Evolutionary conservation across 768 basidiomycete genomes (phyloP).

Genomic region (Panaeolus papilionaceus): DNA sequence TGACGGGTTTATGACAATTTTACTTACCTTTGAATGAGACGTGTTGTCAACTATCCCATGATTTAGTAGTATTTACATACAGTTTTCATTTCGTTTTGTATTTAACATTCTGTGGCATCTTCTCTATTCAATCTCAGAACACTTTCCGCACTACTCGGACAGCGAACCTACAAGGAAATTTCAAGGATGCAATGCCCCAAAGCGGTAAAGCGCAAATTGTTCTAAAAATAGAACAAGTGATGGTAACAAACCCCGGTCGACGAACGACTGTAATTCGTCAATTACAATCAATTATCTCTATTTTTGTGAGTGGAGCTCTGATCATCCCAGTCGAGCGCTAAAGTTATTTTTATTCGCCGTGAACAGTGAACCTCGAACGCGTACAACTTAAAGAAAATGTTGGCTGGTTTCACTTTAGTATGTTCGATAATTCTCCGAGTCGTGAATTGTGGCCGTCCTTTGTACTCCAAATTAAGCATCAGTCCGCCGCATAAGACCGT

Average conservation of each 20-base stretch:
- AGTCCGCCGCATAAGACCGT: neutral
- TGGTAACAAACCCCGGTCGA: neutral
- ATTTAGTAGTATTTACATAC: neutral
- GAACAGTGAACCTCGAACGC: neutral
- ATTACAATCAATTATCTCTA: neutral
- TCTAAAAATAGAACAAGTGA: slow-evolving; percentile 5
- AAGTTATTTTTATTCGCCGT: neutral
- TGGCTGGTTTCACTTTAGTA: no score
- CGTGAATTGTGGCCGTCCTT: neutral
- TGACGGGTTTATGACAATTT: neutral
- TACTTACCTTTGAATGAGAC: neutral
- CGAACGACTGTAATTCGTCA: neutral
- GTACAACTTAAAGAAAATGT: no score
- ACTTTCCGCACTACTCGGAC: neutral
- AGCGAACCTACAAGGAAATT: neutral
- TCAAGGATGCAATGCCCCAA: neutral
- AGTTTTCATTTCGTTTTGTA: neutral
- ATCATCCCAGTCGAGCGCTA: neutral
- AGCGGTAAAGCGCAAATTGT: neutral
- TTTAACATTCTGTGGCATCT: neutral
- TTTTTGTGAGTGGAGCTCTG: neutral
- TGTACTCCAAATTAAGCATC: neutral
- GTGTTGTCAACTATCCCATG: neutral
- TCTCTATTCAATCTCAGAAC: neutral
- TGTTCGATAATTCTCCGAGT: no score